Conservation (phyloP, 805 yeast genomes). For the Cyberlindnera meyerae region DNA sequence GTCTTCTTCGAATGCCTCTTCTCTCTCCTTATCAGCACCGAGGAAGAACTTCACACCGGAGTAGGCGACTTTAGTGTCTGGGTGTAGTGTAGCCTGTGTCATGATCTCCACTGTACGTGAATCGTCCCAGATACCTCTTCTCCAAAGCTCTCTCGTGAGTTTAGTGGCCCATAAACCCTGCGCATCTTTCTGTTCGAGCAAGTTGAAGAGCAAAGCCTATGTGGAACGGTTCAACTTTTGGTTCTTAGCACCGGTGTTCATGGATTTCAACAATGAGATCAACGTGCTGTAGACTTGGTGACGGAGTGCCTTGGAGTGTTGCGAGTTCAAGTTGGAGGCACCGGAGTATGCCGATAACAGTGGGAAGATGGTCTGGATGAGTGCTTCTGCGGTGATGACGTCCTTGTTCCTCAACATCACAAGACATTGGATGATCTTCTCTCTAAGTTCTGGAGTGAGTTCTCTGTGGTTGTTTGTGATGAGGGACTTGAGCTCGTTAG, state of each 20-base stretch:
- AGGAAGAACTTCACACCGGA: conserved; percentile 89
- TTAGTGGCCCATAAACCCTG: conserved; percentile 96
- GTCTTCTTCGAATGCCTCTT: conserved; percentile 72
- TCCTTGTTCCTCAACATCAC: conserved; percentile 88
- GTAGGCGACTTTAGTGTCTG: conserved; percentile 77
- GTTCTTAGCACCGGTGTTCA: conserved; percentile 84
- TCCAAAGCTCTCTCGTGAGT: conserved; percentile 92
- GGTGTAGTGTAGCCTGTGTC: conserved; percentile 92
- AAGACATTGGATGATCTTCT: conserved; percentile 83
- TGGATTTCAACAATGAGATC: conserved; percentile 70
- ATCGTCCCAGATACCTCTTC: conserved; percentile 98
- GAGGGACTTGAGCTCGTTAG: conserved; percentile 69
- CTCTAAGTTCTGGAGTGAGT: conserved; percentile 79
- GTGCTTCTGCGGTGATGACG: conserved; percentile 68
- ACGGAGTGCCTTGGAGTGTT: conserved; percentile 77
- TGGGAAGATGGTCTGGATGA: conserved; percentile 88
- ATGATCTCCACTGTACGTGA: conserved; percentile 94
- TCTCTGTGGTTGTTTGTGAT: conserved; percentile 73
- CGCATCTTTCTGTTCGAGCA: conserved; percentile 72
- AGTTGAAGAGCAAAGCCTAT: conserved; percentile 85
- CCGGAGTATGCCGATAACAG: conserved; percentile 65
- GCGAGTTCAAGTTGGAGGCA: conserved; percentile 38
- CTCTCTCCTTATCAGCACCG: conserved; percentile 93
- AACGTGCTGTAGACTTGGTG: conserved; percentile 77
- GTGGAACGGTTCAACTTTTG: conserved; percentile 86